phyloP scores from a whole-genome alignment of 2,329 filamentous ascomycete species.

The Tympanopsis confertula region DNA sequence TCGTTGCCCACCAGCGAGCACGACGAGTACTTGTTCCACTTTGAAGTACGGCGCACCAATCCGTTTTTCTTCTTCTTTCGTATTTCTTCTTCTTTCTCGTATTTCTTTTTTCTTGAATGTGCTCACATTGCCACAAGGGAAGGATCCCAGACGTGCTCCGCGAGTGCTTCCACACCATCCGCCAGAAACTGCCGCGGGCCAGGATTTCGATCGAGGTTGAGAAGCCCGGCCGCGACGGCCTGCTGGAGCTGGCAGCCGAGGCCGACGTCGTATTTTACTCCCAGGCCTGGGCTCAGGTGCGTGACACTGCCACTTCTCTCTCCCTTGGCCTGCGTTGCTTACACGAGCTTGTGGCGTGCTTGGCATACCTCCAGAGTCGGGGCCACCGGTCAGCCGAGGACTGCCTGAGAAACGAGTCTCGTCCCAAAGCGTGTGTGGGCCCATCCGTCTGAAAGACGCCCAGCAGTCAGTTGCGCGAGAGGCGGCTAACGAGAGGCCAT shows the following conservation, averaged over 20 bases:
- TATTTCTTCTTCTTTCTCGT: background rate
- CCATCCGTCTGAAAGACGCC: background rate
- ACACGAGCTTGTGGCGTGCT: slow-evolving; percentile 9
- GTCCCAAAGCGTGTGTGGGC: slow-evolving; percentile 29
- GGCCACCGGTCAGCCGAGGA: slow-evolving; percentile 33
- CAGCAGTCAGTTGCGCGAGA: background rate
- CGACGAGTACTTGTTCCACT: slow-evolving; percentile 53
- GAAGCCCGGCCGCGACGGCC: slow-evolving; percentile 50
- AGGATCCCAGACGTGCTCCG: slow-evolving; percentile 50
- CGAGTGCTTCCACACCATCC: slow-evolving; percentile 45
- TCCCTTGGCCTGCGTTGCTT: background rate
- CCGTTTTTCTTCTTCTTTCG: slow-evolving; percentile 1
- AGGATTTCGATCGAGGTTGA: slow-evolving; percentile 62
- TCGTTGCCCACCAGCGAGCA: slow-evolving; percentile 18
- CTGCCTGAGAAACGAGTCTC: slow-evolving; percentile 34
- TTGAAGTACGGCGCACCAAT: slow-evolving; percentile 39
- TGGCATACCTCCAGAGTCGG: slow-evolving; percentile 12
- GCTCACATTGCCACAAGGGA: slow-evolving; percentile 30
- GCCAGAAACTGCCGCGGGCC: slow-evolving; percentile 26
- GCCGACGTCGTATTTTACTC: slow-evolving; percentile 69
- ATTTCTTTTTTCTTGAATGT: background rate
- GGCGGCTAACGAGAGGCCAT: background rate
- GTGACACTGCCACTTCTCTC: slow-evolving; percentile 10
- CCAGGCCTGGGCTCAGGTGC: slow-evolving; percentile 57
- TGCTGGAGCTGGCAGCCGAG: slow-evolving; percentile 44